A percentile compares a stretch with the other conserved stretches of the same genome.
Evolutionary conservation across 75 land plant genomes (phyloP).

Genomic region (Cunninghamia lanceolata): DNA sequence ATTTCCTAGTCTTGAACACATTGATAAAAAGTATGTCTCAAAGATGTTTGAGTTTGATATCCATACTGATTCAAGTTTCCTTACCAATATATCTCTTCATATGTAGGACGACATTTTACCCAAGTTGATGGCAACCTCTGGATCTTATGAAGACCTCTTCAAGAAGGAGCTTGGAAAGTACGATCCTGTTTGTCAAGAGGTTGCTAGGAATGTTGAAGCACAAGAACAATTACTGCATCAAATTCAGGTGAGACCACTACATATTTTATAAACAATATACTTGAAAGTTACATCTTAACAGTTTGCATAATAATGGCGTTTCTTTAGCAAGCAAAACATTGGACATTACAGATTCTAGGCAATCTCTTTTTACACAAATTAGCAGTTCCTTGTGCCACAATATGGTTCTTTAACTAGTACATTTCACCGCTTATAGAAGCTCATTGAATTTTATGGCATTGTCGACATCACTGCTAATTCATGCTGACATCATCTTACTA

Average conservation of each 20-base stretch:
- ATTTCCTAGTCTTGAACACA: not conserved
- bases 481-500: not conserved
- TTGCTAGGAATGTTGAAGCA: slow-evolving; percentile 80
- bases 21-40: not conserved
- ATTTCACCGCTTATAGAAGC: not conserved
- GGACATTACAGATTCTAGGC: not conserved
- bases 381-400: not conserved
- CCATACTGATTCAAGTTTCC: not conserved
- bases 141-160: slow-evolving; percentile 93
- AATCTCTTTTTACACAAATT: not conserved
- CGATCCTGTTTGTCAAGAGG: slow-evolving; percentile 76
- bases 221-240: slow-evolving; percentile 83
- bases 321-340: not conserved
- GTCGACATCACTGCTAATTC: not conserved
- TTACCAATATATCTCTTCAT: not conserved
- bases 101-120: slow-evolving; percentile 94
- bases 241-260: slow-evolving; percentile 59
- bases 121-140: slow-evolving; percentile 90
- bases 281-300: not conserved
- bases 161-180: slow-evolving; percentile 88
- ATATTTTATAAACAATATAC: not conserved
- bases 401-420: not conserved
- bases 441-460: not conserved
- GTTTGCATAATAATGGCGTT: not conserved
- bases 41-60: not conserved